Percentiles rank a stretch among this genome's conserved stretches.
Evolutionary conservation across 1,284 basidiomycete genomes (phyloP).

Genomic region (Malassezia yamatoensis): DNA sequence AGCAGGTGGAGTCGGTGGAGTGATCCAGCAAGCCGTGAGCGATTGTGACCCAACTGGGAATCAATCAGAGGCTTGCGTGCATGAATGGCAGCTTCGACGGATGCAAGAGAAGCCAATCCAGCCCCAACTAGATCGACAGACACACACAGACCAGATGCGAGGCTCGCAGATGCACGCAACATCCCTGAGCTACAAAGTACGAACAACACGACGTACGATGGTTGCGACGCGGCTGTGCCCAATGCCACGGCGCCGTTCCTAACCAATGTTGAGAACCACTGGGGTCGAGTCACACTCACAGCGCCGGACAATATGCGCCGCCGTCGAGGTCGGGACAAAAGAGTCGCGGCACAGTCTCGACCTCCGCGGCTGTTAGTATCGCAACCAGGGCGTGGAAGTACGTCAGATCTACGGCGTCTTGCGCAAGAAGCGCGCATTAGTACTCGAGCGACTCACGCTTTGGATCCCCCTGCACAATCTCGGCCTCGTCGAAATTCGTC

Average conservation of each 20-base stretch:
- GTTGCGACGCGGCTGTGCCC: neutral
- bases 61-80: neutral
- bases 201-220: neutral
- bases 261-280: slow-evolving; percentile 32
- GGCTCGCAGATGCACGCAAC: too few relatives aligned
- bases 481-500: too few relatives aligned
- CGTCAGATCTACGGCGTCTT: neutral
- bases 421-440: neutral
- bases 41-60: too few relatives aligned
- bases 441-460: neutral
- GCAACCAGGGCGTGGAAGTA: neutral
- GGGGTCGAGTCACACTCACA: slow-evolving; percentile 38
- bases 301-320: slow-evolving; percentile 42
- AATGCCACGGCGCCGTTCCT: slow-evolving; percentile 27
- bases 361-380: neutral
- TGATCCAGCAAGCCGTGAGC: too few relatives aligned
- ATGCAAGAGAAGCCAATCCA: neutral
- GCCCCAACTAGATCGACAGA: neutral
- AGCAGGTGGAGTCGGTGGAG: too few relatives aligned
- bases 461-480: too few relatives aligned
- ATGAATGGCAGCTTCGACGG: neutral
- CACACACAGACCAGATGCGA: too few relatives aligned
- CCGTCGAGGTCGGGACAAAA: neutral
- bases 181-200: too few relatives aligned
- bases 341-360: neutral